Base-by-base conservation (phyloP, 116 monocot species). In the Thalassia testudinum region DNA sequence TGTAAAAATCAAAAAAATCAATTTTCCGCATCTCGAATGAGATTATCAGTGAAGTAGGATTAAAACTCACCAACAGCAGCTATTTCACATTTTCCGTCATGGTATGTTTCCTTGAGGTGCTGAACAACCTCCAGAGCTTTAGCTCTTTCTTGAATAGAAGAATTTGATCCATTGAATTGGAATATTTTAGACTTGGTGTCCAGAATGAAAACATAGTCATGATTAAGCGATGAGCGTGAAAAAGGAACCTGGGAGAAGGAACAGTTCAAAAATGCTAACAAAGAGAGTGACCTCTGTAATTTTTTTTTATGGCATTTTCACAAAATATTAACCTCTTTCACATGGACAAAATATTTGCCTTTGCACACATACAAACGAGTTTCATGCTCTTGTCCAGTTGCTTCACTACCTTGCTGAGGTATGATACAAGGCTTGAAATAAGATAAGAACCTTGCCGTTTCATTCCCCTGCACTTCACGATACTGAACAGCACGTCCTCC, bases 71-170 rank as follows among this genome's bases (percentile, higher is more conserved):
- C 89, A 68, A 97, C 77, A 66, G 68, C 74, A 27, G 85, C 89
- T 37, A 89, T 62, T 23, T 89, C 89, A 62, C 97, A 97, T 54
- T 89, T 89, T 17, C 89, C 89, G 16, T 82, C 79, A 73, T 97
- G 97, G 62, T 82, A 89, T 53, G 82, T 79, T 75, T 97, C 97
- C 63, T 89, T 89, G 49, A 89, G 55, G 62, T 85, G 85, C 63
- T 97, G 89, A 30, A 97, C 89, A 72, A 97, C 97, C 68, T 97
- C 97, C 70, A 97, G 97, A 63, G 97, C 85, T 75, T 89, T 97
- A 60, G 89, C 97, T 56, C 97, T 71, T 54, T 97, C 97, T 72
- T 97, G 97, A 77, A 89, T 89, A 48, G 77, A 82, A 28, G 97
- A 82, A 68, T 85, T 89, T 37, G 85, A 82, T 21, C 97, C 97